Evolutionary conservation across 2,329 filamentous ascomycete species (phyloP), one percentile per base, ranked within the genome.

Genomic region (Paracoccidioides lutzii): DNA sequence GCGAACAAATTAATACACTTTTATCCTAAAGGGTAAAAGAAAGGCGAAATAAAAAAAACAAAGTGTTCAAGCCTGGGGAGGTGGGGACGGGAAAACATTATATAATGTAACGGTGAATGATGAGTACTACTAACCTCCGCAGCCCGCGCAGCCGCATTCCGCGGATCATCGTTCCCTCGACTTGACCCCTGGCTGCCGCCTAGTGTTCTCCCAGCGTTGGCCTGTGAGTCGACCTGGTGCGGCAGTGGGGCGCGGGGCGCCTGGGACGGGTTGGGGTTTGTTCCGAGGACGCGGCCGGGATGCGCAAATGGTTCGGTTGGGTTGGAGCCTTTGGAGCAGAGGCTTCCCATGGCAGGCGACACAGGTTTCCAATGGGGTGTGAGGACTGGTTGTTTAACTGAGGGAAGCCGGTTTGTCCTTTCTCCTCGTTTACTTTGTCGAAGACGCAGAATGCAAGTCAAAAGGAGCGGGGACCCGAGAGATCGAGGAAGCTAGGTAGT

Each of bases 91-190:
- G 14, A 5, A 1, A 28, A 28, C 22, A 22, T 22, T 22, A 22
- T 22, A 3, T 8, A 8, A 9, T 22, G 42, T 9, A 4, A 8
- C 3, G 12, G 10, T 48, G 30, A 3, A 6, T 48, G 9, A 22
- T 9, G n/a, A 6, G 42, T n/a, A n/a, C 30, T 61, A 74, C 82
- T 67, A 70, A 94, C 90, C 83, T 94, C 87, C 58, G 90, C 90
- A 53, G 90, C 90, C 61, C 82, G 80, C 0, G 88, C 89, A 3
- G 90, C 90, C 58, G 82, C 87, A 55, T 76, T 78, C 57, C 84
- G 78, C 38, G 88, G 84, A 67, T 90, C 84, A 22, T 75, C 75
- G 2, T 71, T 37, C 62, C 62, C 59, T 58, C 61, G 67, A 30
- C 63, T 61, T 7, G 62, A 43, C 42, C 62, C 58, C 12, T 66